Conservation (phyloP, 257 asterid genomes). For the Cruciata laevipes region DNA sequence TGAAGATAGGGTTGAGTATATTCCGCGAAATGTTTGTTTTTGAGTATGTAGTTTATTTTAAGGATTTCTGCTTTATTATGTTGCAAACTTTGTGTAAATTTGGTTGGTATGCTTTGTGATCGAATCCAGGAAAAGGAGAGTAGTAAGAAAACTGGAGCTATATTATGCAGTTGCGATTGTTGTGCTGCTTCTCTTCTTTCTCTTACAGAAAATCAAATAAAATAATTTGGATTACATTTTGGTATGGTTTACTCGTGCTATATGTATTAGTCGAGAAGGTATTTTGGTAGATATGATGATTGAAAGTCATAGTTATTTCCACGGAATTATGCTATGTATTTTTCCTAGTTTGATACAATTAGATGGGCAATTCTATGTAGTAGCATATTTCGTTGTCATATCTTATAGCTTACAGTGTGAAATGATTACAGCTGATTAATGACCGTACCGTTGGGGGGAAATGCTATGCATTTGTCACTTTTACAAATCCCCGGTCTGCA, state of each 20-base stretch:
- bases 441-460: slow-evolving; percentile 65
- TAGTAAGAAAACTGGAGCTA: neutral
- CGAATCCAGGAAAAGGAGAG: neutral
- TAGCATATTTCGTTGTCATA: neutral
- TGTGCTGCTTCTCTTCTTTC: neutral
- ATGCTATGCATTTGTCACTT: slow-evolving; percentile 79
- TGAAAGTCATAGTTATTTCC: neutral
- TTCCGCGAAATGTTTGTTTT: neutral
- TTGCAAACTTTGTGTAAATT: neutral
- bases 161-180: neutral
- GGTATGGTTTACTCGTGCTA: neutral
- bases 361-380: neutral
- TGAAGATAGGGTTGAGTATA: neutral
- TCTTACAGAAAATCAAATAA: neutral
- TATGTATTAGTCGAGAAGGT: neutral
- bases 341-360: neutral
- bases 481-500: slow-evolving; percentile 70
- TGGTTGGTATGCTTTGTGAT: neutral
- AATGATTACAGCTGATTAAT: slow-evolving; percentile 56
- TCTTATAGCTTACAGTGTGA: neutral
- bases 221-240: neutral
- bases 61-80: neutral
- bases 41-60: neutral
- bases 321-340: neutral
- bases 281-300: neutral